Evolutionary conservation across 257 asterid genomes (phyloP).

Genomic region (Solanum dulcamara): DNA sequence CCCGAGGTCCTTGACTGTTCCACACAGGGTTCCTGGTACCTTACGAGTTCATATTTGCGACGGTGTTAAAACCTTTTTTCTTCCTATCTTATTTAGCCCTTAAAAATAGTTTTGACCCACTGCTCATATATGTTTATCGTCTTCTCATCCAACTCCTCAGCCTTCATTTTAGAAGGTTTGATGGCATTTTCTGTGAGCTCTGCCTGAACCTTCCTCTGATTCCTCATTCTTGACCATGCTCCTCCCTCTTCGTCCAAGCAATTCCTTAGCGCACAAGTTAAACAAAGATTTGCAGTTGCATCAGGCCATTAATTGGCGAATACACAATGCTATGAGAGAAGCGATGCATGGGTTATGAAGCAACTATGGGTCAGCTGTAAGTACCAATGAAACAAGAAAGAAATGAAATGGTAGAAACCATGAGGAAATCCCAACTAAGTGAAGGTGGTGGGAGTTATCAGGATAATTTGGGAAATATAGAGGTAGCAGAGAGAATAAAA

Average conservation of each 20-base stretch:
- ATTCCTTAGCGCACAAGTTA: slow-evolving; percentile 38
- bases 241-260: slow-evolving; percentile 48
- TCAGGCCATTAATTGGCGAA: slow-evolving; percentile 25
- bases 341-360: slow-evolving; percentile 43
- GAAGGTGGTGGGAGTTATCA: slow-evolving; percentile 56
- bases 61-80: too few species aligned
- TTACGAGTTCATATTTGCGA: background rate
- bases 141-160: slow-evolving; percentile 41
- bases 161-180: slow-evolving; percentile 26
- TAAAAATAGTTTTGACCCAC: slow-evolving; percentile 20
- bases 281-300: slow-evolving; percentile 43
- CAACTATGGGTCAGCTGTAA: slow-evolving; percentile 48
- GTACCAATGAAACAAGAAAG: slow-evolving; percentile 46
- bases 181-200: slow-evolving; percentile 31
- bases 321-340: slow-evolving; percentile 44
- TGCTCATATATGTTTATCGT: slow-evolving; percentile 46
- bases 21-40: too few species aligned
- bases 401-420: slow-evolving; percentile 38
- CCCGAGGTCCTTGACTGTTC: too few species aligned
- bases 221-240: slow-evolving; percentile 29
- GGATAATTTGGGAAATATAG: slow-evolving; percentile 46
- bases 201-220: slow-evolving; percentile 34
- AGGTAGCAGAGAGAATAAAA: slow-evolving; percentile 62
- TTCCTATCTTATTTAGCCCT: too few species aligned
- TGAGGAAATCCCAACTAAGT: slow-evolving; percentile 48